phyloP scores from a whole-genome alignment of 495 filamentous ascomycete species.

The Xylaria cubensis region DNA sequence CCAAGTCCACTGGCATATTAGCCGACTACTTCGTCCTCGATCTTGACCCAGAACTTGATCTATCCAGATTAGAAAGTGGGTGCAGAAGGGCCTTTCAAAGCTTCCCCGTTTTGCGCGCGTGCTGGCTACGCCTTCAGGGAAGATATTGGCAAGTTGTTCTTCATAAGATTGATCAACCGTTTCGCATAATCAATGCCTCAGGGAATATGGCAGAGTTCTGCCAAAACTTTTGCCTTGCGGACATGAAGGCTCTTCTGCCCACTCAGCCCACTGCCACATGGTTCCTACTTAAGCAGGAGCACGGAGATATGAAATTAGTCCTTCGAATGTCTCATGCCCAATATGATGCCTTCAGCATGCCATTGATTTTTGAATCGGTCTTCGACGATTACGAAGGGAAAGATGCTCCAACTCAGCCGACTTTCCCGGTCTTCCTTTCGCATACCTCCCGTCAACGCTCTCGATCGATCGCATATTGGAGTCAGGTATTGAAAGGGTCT shows the following conservation, averaged over 20 bases:
- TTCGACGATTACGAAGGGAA: slow-evolving; percentile 63
- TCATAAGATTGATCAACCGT: slow-evolving; percentile 57
- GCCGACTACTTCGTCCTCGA: slow-evolving; percentile 65
- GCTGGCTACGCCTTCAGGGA: slow-evolving; percentile 62
- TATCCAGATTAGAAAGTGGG: slow-evolving; percentile 54
- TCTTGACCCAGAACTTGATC: slow-evolving; percentile 54
- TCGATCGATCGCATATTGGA: slow-evolving; percentile 1
- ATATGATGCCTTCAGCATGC: slow-evolving; percentile 69
- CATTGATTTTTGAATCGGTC: slow-evolving; percentile 57
- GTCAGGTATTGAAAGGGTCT: slow-evolving; percentile 32
- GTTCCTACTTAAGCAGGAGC: slow-evolving; percentile 56
- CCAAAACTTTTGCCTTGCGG: slow-evolving; percentile 42
- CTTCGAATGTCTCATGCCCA: slow-evolving; percentile 72
- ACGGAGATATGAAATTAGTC: slow-evolving; percentile 58
- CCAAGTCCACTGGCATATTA: neutral
- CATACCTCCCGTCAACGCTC: slow-evolving; percentile 33
- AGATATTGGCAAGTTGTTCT: slow-evolving; percentile 67
- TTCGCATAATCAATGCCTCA: slow-evolving; percentile 51
- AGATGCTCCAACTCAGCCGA: slow-evolving; percentile 48
- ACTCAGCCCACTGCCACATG: slow-evolving; percentile 65
- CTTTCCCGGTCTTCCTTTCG: slow-evolving; percentile 63
- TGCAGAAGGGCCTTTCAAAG: slow-evolving; percentile 45
- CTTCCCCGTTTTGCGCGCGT: slow-evolving; percentile 68
- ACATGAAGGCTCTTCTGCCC: slow-evolving; percentile 48
- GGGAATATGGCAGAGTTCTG: neutral